Evolutionary conservation across 805 yeast species (phyloP).

Genomic region (Metschnikowia lachancei): DNA sequence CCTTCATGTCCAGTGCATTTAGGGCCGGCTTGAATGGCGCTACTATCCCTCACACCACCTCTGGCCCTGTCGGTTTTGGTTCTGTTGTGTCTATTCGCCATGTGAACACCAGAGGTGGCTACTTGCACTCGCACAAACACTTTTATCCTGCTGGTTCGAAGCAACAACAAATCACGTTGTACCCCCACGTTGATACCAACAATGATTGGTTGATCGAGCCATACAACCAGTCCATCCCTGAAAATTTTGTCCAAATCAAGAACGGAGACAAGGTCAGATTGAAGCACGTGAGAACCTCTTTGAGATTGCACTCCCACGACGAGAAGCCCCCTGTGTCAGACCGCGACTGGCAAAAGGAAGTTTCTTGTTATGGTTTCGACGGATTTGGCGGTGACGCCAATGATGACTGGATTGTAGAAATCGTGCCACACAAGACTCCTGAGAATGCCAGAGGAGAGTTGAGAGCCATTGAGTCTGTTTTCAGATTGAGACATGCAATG

Average conservation of each 20-base stretch:
- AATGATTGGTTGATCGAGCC: conserved; percentile 72
- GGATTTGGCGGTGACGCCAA: conserved; percentile 81
- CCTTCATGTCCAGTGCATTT: conserved; percentile 72
- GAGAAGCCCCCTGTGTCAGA: conserved; percentile 75
- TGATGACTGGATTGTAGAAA: conserved; percentile 77
- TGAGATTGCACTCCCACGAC: conserved; percentile 81
- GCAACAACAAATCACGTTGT: conserved; percentile 79
- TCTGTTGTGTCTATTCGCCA: conserved; percentile 68
- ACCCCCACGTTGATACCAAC: conserved; percentile 74
- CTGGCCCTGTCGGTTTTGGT: conserved; percentile 70
- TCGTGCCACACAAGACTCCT: conserved; percentile 52
- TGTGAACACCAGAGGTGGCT: conserved; percentile 70
- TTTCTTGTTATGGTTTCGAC: conserved; percentile 69
- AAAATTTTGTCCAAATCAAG: conserved; percentile 59
- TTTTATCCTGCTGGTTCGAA: conserved; percentile 74
- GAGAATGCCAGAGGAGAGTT: conserved; percentile 53
- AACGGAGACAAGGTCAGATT: conserved; percentile 73
- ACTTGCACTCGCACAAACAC: conserved; percentile 76
- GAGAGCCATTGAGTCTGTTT: conserved; percentile 65
- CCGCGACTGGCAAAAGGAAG: conserved; percentile 84
- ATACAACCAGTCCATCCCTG: conserved; percentile 56
- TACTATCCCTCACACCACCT: conserved; percentile 54
- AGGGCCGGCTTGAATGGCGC: conserved; percentile 61
- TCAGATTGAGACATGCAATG: conserved; percentile 77
- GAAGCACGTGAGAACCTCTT: conserved; percentile 52